Evolutionary conservation across 495 filamentous ascomycete genomes (phyloP).

Genomic region (Neurospora tetrasperma): DNA sequence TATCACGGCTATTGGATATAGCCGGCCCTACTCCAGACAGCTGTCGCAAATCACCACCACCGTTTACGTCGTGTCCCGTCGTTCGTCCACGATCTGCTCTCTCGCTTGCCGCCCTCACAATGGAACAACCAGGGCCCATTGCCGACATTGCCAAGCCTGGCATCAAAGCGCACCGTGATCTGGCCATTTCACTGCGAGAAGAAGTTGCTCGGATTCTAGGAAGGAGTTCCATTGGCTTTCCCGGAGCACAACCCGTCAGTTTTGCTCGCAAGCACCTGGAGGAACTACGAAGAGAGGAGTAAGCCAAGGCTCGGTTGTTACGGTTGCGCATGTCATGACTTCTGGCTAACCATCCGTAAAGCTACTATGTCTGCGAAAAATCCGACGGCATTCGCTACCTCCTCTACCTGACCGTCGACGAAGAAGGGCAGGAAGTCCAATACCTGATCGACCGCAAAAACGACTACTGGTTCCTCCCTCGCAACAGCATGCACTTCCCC

Average conservation of each 20-base stretch:
- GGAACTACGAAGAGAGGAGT: slow-evolving; percentile 69
- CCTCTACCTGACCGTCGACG: slow-evolving; percentile 64
- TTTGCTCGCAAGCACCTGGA: slow-evolving; percentile 69
- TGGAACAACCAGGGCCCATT: slow-evolving; percentile 25
- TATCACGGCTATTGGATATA: neutral
- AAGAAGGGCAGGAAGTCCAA: slow-evolving; percentile 43
- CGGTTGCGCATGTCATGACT: neutral
- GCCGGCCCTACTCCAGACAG: neutral
- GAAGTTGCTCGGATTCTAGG: slow-evolving; percentile 70
- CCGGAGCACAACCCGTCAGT: slow-evolving; percentile 90
- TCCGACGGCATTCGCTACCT: slow-evolving; percentile 93
- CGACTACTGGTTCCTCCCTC: slow-evolving; percentile 68
- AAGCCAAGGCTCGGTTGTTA: slow-evolving; percentile 9
- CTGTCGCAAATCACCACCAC: neutral
- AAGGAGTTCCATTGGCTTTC: slow-evolving; percentile 57
- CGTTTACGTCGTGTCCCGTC: neutral
- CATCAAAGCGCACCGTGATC: slow-evolving; percentile 47
- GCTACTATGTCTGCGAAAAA: slow-evolving; percentile 97
- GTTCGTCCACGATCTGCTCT: neutral
- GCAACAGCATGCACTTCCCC: slow-evolving; percentile 75
- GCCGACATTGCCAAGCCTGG: slow-evolving; percentile 48
- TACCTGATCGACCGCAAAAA: slow-evolving; percentile 97
- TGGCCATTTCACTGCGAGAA: slow-evolving; percentile 50
- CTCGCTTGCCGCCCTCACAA: slow-evolving; percentile 2
- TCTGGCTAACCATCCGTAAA: slow-evolving; percentile 13